Evolutionary conservation across 192 early-diverging fungal species (phyloP).

Genomic region (Gaertneriomyces semiglobifer): DNA sequence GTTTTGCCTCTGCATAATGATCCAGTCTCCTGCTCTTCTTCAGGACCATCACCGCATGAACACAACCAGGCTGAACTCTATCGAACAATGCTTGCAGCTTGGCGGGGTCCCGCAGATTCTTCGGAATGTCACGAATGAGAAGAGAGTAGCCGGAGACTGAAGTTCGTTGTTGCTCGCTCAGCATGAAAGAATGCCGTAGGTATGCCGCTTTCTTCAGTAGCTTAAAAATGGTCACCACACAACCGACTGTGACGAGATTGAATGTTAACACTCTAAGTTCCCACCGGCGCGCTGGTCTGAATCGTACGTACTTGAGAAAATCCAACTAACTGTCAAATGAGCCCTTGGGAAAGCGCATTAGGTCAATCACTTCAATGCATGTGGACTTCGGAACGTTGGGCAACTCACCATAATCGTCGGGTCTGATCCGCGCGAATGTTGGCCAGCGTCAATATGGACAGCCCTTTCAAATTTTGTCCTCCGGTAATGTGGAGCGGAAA

Average conservation of each 20-base stretch:
- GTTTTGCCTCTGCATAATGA: slow-evolving; percentile 1
- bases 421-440: slow-evolving; percentile 54
- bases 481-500: slow-evolving; percentile 70
- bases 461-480: slow-evolving; percentile 43
- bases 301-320: slow-evolving; percentile 51
- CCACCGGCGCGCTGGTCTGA: not conserved
- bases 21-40: slow-evolving; percentile 13
- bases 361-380: too few species aligned
- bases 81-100: slow-evolving; percentile 28
- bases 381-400: too few species aligned
- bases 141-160: slow-evolving; percentile 18
- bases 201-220: slow-evolving; percentile 58
- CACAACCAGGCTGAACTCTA: slow-evolving; percentile 30
- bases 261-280: not conserved
- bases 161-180: slow-evolving; percentile 7
- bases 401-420: slow-evolving; percentile 53
- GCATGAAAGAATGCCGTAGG: slow-evolving; percentile 50
- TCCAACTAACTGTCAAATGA: slow-evolving; percentile 56
- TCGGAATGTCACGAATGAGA: slow-evolving; percentile 54
- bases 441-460: slow-evolving; percentile 50
- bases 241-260: slow-evolving; percentile 20
- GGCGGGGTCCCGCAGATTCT: slow-evolving; percentile 48
- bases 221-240: slow-evolving; percentile 53
- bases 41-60: slow-evolving; percentile 26
- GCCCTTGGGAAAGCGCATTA: slow-evolving; percentile 11